Percentiles rank a stretch among this genome's conserved stretches.
Conservation (phyloP, 1,139 yeast genomes). For the Debaryomycetaceae sp. region DNA sequence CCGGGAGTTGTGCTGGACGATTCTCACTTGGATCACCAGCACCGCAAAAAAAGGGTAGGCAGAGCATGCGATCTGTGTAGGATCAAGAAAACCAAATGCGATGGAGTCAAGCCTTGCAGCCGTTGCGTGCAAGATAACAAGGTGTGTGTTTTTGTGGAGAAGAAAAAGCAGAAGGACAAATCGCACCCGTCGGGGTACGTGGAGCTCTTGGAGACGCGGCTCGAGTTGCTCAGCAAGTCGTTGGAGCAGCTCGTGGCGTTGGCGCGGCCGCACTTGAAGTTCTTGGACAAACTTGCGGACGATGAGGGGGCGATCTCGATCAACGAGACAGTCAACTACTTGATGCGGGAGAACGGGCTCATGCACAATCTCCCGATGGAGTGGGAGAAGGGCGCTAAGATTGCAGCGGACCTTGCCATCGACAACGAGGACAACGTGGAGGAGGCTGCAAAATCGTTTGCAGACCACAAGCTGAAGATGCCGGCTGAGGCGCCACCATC, state of each 20-base stretch:
- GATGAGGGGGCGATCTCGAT: slow-evolving; percentile 33
- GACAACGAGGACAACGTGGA: slow-evolving; percentile 18
- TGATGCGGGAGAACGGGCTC: slow-evolving; percentile 37
- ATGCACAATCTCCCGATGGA: slow-evolving; percentile 38
- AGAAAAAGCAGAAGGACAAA: slow-evolving; percentile 59
- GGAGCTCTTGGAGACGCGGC: slow-evolving; percentile 65
- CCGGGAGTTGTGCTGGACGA: slow-evolving; percentile 1
- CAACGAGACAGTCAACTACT: slow-evolving; percentile 44
- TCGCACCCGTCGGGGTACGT: slow-evolving; percentile 64
- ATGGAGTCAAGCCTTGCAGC: slow-evolving; percentile 73
- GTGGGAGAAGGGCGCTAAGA: slow-evolving; percentile 44
- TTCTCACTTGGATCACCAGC: slow-evolving; percentile 8
- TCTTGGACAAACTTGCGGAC: slow-evolving; percentile 16
- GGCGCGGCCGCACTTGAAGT: slow-evolving; percentile 34
- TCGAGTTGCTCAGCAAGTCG: slow-evolving; percentile 58
- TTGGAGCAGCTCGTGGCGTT: slow-evolving; percentile 40
- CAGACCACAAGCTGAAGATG: slow-evolving; percentile 22
- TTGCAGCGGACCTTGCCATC: slow-evolving; percentile 31
- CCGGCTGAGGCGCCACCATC: neutral
- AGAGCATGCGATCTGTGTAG: slow-evolving; percentile 82
- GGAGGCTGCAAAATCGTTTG: slow-evolving; percentile 27
- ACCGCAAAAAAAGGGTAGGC: slow-evolving; percentile 66
- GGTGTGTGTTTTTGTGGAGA: slow-evolving; percentile 70
- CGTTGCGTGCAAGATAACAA: slow-evolving; percentile 68
- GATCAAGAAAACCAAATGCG: slow-evolving; percentile 71